These are phyloP conservation scores for Entomortierella lignicola DNA, from an alignment of 192 early-diverging fungal genomes.

Conservation along the genomic window DNA sequence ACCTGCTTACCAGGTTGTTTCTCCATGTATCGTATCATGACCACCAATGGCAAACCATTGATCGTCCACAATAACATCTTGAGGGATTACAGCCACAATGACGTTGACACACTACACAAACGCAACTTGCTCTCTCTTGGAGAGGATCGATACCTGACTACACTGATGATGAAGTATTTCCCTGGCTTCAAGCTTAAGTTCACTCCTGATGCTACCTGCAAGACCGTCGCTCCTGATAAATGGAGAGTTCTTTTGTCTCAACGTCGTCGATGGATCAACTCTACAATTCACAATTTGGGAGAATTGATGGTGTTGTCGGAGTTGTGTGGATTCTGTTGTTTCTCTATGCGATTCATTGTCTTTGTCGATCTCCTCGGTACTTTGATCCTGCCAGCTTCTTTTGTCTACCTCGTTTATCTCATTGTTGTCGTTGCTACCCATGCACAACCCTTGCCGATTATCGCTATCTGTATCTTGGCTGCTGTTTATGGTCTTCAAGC, in stretches of 20 bases:
- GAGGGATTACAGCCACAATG: conserved; percentile 90
- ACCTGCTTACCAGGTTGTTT: conserved; percentile 98
- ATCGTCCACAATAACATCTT: conserved; percentile 89
- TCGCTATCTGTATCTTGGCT: conserved; percentile 83
- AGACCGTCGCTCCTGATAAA: conserved; percentile 93
- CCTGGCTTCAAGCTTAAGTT: conserved; percentile 93
- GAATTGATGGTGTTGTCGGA: conserved; percentile 83
- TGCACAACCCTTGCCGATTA: conserved; percentile 75
- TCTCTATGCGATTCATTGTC: conserved; percentile 95
- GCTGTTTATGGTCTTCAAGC: conserved; percentile 91
- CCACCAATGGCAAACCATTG: conserved; percentile 86
- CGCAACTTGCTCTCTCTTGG: conserved; percentile 97
- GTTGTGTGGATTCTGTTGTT: conserved; percentile 89
- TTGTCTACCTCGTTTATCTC: conserved; percentile 86
- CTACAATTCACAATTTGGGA: conserved; percentile 89
- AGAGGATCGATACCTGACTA: conserved; percentile 96
- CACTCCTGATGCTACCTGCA: conserved; percentile 90
- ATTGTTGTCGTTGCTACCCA: conserved; percentile 72
- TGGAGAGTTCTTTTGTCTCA: conserved; percentile 95
- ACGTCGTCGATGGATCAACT: conserved; percentile 96
- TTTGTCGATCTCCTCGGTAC: conserved; percentile 94
- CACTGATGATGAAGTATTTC: conserved; percentile 94
- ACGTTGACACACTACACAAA: conserved; percentile 95
- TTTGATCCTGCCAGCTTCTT: conserved; percentile 90
- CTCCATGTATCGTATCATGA: conserved; percentile 94